These are phyloP conservation scores for Acanthamoeba culbertsoni DNA, from an alignment of 208 protist genomes.

Conservation along the genomic window DNA sequence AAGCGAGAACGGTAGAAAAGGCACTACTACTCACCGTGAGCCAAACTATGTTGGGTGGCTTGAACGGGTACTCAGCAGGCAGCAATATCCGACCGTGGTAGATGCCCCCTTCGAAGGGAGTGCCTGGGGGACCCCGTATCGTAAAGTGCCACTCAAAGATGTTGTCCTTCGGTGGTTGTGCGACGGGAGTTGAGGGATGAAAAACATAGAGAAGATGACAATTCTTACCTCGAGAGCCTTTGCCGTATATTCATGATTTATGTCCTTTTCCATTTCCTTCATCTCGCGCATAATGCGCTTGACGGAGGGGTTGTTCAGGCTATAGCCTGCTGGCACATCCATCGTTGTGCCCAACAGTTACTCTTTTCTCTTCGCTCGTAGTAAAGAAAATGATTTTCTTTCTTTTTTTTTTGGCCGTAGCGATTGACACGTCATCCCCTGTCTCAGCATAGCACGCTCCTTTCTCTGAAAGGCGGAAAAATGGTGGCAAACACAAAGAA, in stretches of 20 bases:
- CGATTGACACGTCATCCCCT: no score
- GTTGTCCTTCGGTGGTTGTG: constrained; percentile 91
- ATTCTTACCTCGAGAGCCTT: constrained; percentile 77
- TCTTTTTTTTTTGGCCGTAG: no score
- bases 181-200: background rate
- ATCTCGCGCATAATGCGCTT: constrained; percentile 80
- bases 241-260: constrained; percentile 72
- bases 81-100: constrained; percentile 96
- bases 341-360: no score
- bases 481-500: no score
- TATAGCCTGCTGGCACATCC: background rate
- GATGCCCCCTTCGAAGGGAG: constrained; percentile 91
- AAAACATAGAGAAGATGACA: background rate
- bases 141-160: constrained; percentile 99
- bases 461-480: no score
- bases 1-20: background rate
- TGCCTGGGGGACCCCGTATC: constrained; percentile 90
- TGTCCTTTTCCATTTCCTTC: constrained; percentile 72
- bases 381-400: no score
- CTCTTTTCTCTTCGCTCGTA: no score
- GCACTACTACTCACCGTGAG: constrained; percentile 74
- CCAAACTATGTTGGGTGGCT: constrained; percentile 81
- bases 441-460: no score
- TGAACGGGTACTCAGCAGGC: constrained; percentile 94
- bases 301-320: constrained; percentile 67